Evolutionary conservation across 345 rosid species (phyloP).

Genomic region (Nasturtium officinale): DNA sequence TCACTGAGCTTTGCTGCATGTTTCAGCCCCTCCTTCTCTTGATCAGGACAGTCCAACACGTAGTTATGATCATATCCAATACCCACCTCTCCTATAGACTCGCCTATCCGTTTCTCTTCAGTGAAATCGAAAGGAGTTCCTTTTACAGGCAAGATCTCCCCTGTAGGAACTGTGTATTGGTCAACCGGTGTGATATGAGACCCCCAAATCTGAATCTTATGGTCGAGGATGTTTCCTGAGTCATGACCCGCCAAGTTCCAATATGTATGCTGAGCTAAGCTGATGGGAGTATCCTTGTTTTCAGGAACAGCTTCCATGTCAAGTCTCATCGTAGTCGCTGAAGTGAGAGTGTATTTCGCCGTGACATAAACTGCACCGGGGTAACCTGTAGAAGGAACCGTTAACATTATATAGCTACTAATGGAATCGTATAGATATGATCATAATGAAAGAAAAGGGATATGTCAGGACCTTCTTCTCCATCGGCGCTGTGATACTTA

Average conservation of each 20-base stretch:
- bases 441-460: neutral
- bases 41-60: slow-evolving; percentile 62
- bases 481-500: slow-evolving; percentile 68
- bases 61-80: slow-evolving; percentile 92
- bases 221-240: slow-evolving; percentile 74
- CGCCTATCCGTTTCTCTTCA: slow-evolving; percentile 65
- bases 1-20: slow-evolving; percentile 72
- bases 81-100: slow-evolving; percentile 73
- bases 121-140: slow-evolving; percentile 92
- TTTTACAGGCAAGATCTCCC: slow-evolving; percentile 70
- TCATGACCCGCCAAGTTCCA: slow-evolving; percentile 90
- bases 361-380: slow-evolving; percentile 78
- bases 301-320: slow-evolving; percentile 88
- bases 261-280: slow-evolving; percentile 94
- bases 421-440: neutral
- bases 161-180: slow-evolving; percentile 74
- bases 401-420: neutral
- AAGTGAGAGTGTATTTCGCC: slow-evolving; percentile 75
- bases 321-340: slow-evolving; percentile 73
- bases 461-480: slow-evolving; percentile 73
- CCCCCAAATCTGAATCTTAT: slow-evolving; percentile 75
- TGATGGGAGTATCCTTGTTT: slow-evolving; percentile 79
- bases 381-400: slow-evolving; percentile 57
- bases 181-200: slow-evolving; percentile 87
- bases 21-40: slow-evolving; percentile 68